Percentiles rank a stretch among this genome's conserved stretches.
phyloP scores from a whole-genome alignment of 2,329 filamentous ascomycete species.

The Westerdykella sp. region DNA sequence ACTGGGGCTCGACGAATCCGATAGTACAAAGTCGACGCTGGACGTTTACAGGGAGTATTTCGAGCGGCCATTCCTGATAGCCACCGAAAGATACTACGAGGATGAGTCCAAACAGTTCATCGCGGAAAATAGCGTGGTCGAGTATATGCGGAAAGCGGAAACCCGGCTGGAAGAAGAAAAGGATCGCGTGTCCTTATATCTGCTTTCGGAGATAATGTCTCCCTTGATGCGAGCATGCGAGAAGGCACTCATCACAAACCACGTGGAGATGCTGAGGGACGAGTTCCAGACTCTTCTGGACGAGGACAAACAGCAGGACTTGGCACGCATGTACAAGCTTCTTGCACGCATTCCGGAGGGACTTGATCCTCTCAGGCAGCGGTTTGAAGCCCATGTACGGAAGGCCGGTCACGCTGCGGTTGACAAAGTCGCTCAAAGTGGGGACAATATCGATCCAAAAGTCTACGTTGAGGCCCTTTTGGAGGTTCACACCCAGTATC shows the following conservation, averaged over 20 bases:
- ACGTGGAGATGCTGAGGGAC: slow-evolving; percentile 78
- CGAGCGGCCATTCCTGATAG: slow-evolving; percentile 81
- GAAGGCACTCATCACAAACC: slow-evolving; percentile 80
- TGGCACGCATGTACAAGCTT: slow-evolving; percentile 92
- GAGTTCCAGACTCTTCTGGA: slow-evolving; percentile 94
- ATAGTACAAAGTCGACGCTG: slow-evolving; percentile 87
- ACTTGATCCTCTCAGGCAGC: slow-evolving; percentile 75
- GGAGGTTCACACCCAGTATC: slow-evolving; percentile 90
- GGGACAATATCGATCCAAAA: slow-evolving; percentile 89
- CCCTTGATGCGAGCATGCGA: slow-evolving; percentile 84
- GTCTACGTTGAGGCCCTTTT: slow-evolving; percentile 92
- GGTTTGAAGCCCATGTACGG: slow-evolving; percentile 88
- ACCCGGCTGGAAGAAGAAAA: slow-evolving; percentile 84
- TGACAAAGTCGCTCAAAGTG: slow-evolving; percentile 81
- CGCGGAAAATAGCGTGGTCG: slow-evolving; percentile 92
- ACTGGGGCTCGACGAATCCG: slow-evolving; percentile 85
- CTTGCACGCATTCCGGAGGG: slow-evolving; percentile 85
- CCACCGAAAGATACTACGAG: slow-evolving; percentile 80
- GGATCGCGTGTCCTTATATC: slow-evolving; percentile 83
- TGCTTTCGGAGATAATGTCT: slow-evolving; percentile 82
- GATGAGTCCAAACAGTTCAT: slow-evolving; percentile 91
- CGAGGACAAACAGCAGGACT: slow-evolving; percentile 89
- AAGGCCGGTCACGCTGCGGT: slow-evolving; percentile 84
- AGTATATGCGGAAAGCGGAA: slow-evolving; percentile 99
- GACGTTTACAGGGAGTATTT: slow-evolving; percentile 93